phyloP scores from a whole-genome alignment of 1,284 basidiomycete species.

The Exobasidium cylindrosporum region DNA sequence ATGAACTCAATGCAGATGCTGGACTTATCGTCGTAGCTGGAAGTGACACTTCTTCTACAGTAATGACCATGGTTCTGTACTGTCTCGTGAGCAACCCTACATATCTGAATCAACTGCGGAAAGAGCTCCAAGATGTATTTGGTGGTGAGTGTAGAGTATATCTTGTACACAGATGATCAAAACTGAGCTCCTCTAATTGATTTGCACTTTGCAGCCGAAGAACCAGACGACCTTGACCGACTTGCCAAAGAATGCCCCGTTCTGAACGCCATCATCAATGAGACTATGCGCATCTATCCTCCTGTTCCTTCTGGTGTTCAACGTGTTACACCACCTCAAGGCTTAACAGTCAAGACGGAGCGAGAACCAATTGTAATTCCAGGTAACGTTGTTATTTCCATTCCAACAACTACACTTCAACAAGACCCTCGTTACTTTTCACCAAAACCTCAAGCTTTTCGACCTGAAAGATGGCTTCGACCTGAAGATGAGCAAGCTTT shows the following conservation, averaged over 20 bases:
- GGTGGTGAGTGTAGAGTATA: too few species aligned
- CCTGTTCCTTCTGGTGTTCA: slow-evolving; percentile 25
- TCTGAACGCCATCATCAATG: slow-evolving; percentile 32
- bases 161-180: too few species aligned
- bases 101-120: not conserved
- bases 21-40: slow-evolving; percentile 15
- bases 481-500: not conserved
- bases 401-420: slow-evolving; percentile 24
- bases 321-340: slow-evolving; percentile 9
- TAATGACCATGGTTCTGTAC: slow-evolving; percentile 12
- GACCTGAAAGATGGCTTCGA: slow-evolving; percentile 10
- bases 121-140: slow-evolving; percentile 8
- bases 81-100: not conserved
- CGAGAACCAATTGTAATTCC: slow-evolving; percentile 12
- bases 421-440: slow-evolving; percentile 24
- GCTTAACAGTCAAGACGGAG: not conserved
- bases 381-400: slow-evolving; percentile 7
- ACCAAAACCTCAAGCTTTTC: slow-evolving; percentile 1
- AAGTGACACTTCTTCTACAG: slow-evolving; percentile 24
- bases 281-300: slow-evolving; percentile 26
- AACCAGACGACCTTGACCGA: slow-evolving; percentile 7
- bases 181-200: too few species aligned
- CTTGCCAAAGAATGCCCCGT: slow-evolving; percentile 6
- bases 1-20: slow-evolving; percentile 2
- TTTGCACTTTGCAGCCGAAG: not conserved